Percentiles rank a stretch among this genome's conserved stretches.
These are phyloP conservation scores for Dryadomyces quercivorus DNA, from an alignment of 2,329 filamentous ascomycete species.

Conservation along the genomic window DNA sequence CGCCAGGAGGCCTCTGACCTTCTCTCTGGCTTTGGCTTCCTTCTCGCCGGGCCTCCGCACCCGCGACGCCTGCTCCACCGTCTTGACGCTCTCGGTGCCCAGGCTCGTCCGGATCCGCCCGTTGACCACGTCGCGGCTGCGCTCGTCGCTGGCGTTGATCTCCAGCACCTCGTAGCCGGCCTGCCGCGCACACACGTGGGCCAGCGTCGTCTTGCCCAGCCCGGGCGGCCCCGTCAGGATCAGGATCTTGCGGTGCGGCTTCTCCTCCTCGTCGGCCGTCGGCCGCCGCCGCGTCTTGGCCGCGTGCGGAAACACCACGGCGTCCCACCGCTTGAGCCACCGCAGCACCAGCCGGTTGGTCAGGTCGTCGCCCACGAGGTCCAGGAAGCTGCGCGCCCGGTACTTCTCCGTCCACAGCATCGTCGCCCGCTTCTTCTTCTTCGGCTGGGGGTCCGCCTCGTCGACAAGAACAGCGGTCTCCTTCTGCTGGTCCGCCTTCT, in stretches of 20 bases:
- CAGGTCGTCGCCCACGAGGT: conserved; percentile 86
- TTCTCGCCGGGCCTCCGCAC: neutral
- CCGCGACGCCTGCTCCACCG: conserved; percentile 40
- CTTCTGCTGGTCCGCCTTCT: conserved; percentile 14
- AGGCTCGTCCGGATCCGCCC: conserved; percentile 84
- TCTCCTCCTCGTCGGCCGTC: conserved; percentile 47
- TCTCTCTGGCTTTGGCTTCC: neutral
- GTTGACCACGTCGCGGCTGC: conserved; percentile 80
- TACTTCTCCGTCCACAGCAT: conserved; percentile 97
- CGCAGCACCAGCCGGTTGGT: conserved; percentile 82
- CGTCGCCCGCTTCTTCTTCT: conserved; percentile 18
- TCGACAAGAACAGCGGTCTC: too few relatives aligned
- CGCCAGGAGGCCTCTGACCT: neutral
- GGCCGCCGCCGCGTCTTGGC: conserved; percentile 39
- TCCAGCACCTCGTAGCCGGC: conserved; percentile 95
- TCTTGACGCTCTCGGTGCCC: conserved; percentile 86
- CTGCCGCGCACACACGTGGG: conserved; percentile 89
- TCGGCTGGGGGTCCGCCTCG: neutral
- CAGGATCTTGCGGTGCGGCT: conserved; percentile 73
- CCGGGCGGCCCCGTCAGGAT: conserved; percentile 86
- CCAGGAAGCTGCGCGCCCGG: conserved; percentile 79
- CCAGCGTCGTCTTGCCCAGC: conserved; percentile 88
- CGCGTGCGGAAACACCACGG: conserved; percentile 75
- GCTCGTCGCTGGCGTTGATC: conserved; percentile 95
- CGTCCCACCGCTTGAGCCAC: conserved; percentile 93